Evolutionary conservation across 352 stramenopile genomes (phyloP).

Genomic region (Phytophthora capsici): DNA sequence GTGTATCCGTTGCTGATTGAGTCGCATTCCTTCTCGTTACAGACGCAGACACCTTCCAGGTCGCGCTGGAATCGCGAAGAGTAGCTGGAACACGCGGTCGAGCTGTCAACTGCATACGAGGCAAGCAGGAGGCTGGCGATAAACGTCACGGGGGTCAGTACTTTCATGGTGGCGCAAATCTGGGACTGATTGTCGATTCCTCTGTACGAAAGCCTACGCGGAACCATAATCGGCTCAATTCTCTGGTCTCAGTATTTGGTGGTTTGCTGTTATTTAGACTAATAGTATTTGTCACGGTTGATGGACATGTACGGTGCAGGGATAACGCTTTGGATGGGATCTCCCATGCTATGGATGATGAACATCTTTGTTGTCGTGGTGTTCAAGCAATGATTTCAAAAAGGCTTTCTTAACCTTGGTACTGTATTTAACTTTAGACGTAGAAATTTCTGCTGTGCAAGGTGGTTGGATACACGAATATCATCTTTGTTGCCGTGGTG

Average conservation of each 20-base stretch:
- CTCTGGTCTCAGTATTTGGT: too few species aligned
- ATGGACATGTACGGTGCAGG: not conserved
- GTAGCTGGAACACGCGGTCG: not conserved
- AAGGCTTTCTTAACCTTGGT: too few species aligned
- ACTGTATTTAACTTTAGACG: too few species aligned
- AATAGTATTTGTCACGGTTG: too few species aligned
- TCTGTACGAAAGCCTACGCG: not conserved
- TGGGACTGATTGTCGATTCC: not conserved
- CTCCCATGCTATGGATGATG: too few species aligned
- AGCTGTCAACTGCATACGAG: not conserved
- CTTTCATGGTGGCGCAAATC: not conserved
- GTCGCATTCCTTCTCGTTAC: constrained; percentile 4
- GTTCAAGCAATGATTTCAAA: too few species aligned
- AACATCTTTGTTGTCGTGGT: too few species aligned
- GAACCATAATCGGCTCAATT: too few species aligned
- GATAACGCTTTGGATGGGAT: not conserved
- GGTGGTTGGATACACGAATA: too few species aligned
- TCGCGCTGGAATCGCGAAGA: constrained; percentile 1
- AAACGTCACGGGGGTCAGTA: not conserved
- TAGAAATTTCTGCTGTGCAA: too few species aligned
- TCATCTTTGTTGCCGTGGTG: too few species aligned
- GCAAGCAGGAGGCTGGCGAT: not conserved
- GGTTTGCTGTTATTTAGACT: too few species aligned
- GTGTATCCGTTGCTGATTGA: constrained; percentile 25
- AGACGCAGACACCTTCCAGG: constrained; percentile 2